phyloP scores from a whole-genome alignment of 805 yeast genomes.

The Wilhelminamyces savonicus region DNA sequence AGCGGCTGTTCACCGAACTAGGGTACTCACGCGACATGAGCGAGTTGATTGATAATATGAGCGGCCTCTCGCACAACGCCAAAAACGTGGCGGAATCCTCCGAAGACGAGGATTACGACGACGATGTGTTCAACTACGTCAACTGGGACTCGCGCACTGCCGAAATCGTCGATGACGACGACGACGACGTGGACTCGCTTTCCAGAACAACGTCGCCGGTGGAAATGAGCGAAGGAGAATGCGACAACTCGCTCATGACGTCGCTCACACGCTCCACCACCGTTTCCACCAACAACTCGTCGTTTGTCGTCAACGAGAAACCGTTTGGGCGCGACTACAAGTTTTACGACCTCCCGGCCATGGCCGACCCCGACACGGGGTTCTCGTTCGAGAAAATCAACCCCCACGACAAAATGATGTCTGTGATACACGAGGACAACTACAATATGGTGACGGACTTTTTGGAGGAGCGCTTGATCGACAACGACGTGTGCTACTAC shows the following conservation, averaged over 20 bases:
- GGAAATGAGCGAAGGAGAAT: constrained; percentile 22
- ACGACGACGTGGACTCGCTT: constrained; percentile 16
- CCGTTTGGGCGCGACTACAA: constrained; percentile 11
- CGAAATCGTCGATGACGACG: constrained; percentile 14
- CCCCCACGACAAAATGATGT: constrained; percentile 12
- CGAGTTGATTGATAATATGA: constrained; percentile 22
- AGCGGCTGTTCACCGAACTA: constrained; percentile 11
- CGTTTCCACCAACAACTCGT: constrained; percentile 26
- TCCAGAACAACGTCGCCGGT: constrained; percentile 35
- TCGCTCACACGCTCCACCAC: constrained; percentile 37
- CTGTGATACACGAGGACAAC: constrained; percentile 27
- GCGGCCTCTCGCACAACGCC: constrained; percentile 17
- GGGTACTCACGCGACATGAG: constrained; percentile 13
- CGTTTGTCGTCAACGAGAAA: constrained; percentile 3
- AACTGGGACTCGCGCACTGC: constrained; percentile 17
- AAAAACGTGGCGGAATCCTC: constrained; percentile 4
- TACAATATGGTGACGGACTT: constrained; percentile 36
- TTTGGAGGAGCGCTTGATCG: constrained; percentile 32
- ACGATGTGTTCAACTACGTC: constrained; percentile 18
- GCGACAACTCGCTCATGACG: constrained; percentile 32
- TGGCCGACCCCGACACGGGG: constrained; percentile 8
- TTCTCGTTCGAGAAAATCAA: constrained; percentile 11
- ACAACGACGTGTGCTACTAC: constrained; percentile 32
- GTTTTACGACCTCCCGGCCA: constrained; percentile 10
- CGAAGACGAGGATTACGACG: constrained; percentile 5